A percentile compares a stretch with the other conserved stretches of the same genome.
Conservation (phyloP, 1,284 basidiomycete genomes). For the Apiotrichum gamsii region DNA sequence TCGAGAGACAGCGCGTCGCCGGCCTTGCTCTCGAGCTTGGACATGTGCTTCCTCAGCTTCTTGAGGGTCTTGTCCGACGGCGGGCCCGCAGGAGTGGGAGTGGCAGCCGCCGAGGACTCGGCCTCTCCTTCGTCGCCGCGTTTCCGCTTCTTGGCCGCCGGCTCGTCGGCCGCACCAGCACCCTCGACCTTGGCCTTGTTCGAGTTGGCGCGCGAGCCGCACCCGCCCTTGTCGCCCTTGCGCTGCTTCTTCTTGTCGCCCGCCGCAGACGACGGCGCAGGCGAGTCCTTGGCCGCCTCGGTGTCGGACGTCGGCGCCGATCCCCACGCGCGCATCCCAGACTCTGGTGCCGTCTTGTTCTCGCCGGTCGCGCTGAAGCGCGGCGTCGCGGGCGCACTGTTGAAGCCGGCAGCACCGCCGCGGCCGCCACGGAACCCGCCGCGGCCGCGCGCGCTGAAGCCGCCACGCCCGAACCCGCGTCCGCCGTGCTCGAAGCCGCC, state of each 20-base stretch:
- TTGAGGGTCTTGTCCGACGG: slow-evolving; percentile 34
- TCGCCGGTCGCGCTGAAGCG: slow-evolving; percentile 18
- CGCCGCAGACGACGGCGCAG: neutral
- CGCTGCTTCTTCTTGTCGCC: slow-evolving; percentile 22
- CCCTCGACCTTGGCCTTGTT: slow-evolving; percentile 24
- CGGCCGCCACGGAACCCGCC: slow-evolving; percentile 8
- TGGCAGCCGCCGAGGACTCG: slow-evolving; percentile 1
- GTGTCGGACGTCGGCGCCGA: slow-evolving; percentile 23
- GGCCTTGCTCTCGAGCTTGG: slow-evolving; percentile 24
- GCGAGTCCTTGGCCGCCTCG: neutral
- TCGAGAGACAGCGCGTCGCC: slow-evolving; percentile 11
- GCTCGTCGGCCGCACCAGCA: slow-evolving; percentile 8
- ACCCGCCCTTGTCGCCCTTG: slow-evolving; percentile 47
- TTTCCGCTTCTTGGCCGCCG: slow-evolving; percentile 37
- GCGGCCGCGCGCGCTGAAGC: slow-evolving; percentile 4
- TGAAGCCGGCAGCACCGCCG: neutral
- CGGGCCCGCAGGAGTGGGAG: neutral
- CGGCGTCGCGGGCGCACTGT: neutral
- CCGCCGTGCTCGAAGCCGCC: slow-evolving; percentile 9
- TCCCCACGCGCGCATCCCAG: slow-evolving; percentile 45
- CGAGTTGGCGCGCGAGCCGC: slow-evolving; percentile 43
- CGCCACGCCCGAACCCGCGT: slow-evolving; percentile 7
- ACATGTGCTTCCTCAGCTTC: slow-evolving; percentile 34
- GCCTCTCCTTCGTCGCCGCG: slow-evolving; percentile 9
- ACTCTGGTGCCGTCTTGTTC: slow-evolving; percentile 30